Percentiles rank a stretch among this genome's conserved stretches.
Conservation (phyloP, 1,139 yeast genomes). For the Zygosaccharomyces pseudobailii region DNA sequence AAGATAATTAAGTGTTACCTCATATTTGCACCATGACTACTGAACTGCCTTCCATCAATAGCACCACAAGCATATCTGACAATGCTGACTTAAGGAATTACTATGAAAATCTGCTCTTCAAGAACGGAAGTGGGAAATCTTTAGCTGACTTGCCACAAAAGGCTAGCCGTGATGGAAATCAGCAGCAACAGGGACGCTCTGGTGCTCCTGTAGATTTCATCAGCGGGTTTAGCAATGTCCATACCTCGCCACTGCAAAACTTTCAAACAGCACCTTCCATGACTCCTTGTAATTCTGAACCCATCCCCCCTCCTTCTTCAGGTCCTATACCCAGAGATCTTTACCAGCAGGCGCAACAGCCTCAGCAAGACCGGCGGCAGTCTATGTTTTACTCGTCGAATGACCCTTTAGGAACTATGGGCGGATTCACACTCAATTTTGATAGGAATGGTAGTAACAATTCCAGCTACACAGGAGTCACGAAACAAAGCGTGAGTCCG, state of each 20-base stretch:
- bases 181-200: neutral
- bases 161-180: constrained; percentile 6
- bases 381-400: constrained; percentile 9
- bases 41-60: constrained; percentile 32
- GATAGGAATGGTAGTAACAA: constrained; percentile 1
- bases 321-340: constrained; percentile 4
- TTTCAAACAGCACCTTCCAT: constrained; percentile 8
- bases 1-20: neutral
- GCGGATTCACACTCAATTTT: constrained; percentile 9
- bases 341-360: neutral
- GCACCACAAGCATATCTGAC: constrained; percentile 34
- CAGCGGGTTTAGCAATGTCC: constrained; percentile 19
- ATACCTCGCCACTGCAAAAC: constrained; percentile 7
- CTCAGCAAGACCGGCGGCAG: neutral
- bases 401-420: constrained; percentile 7
- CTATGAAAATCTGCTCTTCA: constrained; percentile 33
- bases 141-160: constrained; percentile 31
- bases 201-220: constrained; percentile 24
- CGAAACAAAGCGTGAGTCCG: constrained; percentile 13
- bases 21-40: constrained; percentile 8
- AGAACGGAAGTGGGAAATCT: constrained; percentile 32
- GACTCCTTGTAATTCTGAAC: constrained; percentile 16
- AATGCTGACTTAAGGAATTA: constrained; percentile 32
- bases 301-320: constrained; percentile 9
- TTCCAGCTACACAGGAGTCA: constrained; percentile 10